These are phyloP conservation scores for Aspergillus pseudoterreus DNA, from an alignment of 2,329 filamentous ascomycete genomes.

Conservation along the genomic window DNA sequence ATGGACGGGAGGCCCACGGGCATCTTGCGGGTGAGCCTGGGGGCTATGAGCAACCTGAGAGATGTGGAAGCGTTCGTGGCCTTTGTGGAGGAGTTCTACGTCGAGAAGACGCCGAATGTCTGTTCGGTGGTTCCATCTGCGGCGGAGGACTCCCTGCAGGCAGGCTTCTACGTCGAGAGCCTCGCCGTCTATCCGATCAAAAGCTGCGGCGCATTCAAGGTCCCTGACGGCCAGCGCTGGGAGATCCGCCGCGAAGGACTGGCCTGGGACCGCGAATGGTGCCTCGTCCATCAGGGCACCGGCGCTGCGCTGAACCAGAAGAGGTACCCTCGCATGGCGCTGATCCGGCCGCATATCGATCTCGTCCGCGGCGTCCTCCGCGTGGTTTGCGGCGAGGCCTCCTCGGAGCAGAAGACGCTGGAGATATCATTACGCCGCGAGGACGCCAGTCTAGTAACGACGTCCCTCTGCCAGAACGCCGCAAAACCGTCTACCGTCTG, in stretches of 20 bases:
- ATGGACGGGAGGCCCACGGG: conserved; percentile 83
- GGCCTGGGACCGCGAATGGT: conserved; percentile 96
- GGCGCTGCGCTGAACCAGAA: conserved; percentile 86
- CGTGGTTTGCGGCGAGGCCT: conserved; percentile 45
- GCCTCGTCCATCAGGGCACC: conserved; percentile 81
- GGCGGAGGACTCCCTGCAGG: conserved; percentile 7
- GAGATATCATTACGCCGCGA: conserved; percentile 35
- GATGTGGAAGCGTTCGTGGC: conserved; percentile 70
- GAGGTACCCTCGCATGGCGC: conserved; percentile 78
- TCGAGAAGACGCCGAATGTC: conserved; percentile 30
- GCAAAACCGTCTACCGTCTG: conserved; percentile 66
- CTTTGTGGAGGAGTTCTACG: conserved; percentile 70
- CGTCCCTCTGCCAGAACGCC: conserved; percentile 52
- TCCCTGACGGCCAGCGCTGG: conserved; percentile 66
- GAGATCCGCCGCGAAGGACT: conserved; percentile 76
- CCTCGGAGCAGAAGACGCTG: conserved; percentile 23
- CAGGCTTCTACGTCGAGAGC: conserved; percentile 54
- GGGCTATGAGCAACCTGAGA: conserved; percentile 76
- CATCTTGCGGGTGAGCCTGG: conserved; percentile 78
- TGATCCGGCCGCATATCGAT: conserved; percentile 73
- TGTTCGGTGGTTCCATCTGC: conserved; percentile 14
- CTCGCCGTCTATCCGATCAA: conserved; percentile 88
- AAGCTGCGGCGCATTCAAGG: conserved; percentile 75
- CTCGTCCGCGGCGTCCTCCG: conserved; percentile 63
- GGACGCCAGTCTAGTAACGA: conserved; percentile 55